Evolutionary conservation across 495 filamentous ascomycete species (phyloP).

Genomic region (Xylaria bambusicola): DNA sequence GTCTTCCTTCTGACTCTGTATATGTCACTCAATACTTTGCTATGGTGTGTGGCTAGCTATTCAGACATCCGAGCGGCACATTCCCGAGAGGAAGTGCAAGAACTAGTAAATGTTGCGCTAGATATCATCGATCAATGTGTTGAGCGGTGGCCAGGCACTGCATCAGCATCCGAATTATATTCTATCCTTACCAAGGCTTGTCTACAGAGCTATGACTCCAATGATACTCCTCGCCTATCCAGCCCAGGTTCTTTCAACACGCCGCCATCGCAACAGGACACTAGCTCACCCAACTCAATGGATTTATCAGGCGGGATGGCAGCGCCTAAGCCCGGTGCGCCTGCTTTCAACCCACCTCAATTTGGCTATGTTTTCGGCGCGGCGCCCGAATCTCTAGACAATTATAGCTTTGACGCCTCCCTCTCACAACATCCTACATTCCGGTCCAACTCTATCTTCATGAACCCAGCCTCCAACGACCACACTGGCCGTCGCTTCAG

Average conservation of each 20-base stretch:
- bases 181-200: slow-evolving; percentile 76
- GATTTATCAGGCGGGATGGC: slow-evolving; percentile 30
- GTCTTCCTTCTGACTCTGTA: slow-evolving; percentile 85
- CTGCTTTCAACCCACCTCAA: slow-evolving; percentile 45
- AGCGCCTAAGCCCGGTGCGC: slow-evolving; percentile 24
- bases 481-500: slow-evolving; percentile 50
- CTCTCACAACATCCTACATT: slow-evolving; percentile 48
- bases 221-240: slow-evolving; percentile 51
- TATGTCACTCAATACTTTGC: slow-evolving; percentile 80
- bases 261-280: slow-evolving; percentile 52
- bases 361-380: slow-evolving; percentile 57
- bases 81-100: slow-evolving; percentile 67
- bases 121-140: slow-evolving; percentile 73
- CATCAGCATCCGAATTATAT: slow-evolving; percentile 80
- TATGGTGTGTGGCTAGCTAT: slow-evolving; percentile 82
- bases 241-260: slow-evolving; percentile 65
- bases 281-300: slow-evolving; percentile 44
- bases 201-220: slow-evolving; percentile 74
- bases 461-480: slow-evolving; percentile 48
- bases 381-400: slow-evolving; percentile 42
- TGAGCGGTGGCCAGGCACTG: slow-evolving; percentile 85
- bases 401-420: slow-evolving; percentile 34
- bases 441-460: slow-evolving; percentile 59
- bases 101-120: slow-evolving; percentile 67
- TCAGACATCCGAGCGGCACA: slow-evolving; percentile 74